Evolutionary conservation across 2,329 filamentous ascomycete genomes (phyloP), one percentile per base, ranked within the genome.

Genomic region (Thermomyces lanuginosus): DNA sequence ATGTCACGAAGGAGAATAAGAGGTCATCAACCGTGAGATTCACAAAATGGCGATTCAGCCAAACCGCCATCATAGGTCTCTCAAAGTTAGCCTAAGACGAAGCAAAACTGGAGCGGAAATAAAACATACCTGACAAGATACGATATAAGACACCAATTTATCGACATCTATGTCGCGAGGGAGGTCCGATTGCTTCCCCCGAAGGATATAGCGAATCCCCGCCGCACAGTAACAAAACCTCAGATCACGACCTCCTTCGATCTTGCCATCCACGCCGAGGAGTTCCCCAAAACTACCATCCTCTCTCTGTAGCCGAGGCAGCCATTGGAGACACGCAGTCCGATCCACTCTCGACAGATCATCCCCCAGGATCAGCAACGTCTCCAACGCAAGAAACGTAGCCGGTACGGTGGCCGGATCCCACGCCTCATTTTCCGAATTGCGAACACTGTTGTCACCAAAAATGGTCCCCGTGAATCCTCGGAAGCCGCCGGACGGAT

Each of bases 251-350:
- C 82, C 82, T 0, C 86, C 86, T 18, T 73, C 69, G n/a, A 86
- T 61, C 19, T 54, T 55, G 8, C 61, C 66, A 38, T 46, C 61
- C 4, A 69, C 67, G 4, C 64, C 66, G 2, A 86, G 46, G 1
- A 80, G 68, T 53, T 98, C 84, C 0, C 84, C 89, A 49, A 98
- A 95, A 42, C 83, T 91, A 2, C 89, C 89, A 47, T 95, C 80
- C 0, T 59, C 52, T 14, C 83, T 68, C 58, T 98, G 89, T 49
- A 95, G 54, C 27, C 51, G 64, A 29, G 58, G 64, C 36, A 98
- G 54, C 83, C 86, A 93, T 21, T 53, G 44, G 38, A 95, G 50
- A 33, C 78, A 76, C 33, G 69, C 67, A 21, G 43, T 58, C 30
- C 80, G 66, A 34, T 75, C 64, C 5, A 98, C 74, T 2, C 72